Evolutionary conservation across 345 rosid genomes (phyloP), one percentile per base, ranked within the genome.

Genomic region (Citrus maxima): DNA sequence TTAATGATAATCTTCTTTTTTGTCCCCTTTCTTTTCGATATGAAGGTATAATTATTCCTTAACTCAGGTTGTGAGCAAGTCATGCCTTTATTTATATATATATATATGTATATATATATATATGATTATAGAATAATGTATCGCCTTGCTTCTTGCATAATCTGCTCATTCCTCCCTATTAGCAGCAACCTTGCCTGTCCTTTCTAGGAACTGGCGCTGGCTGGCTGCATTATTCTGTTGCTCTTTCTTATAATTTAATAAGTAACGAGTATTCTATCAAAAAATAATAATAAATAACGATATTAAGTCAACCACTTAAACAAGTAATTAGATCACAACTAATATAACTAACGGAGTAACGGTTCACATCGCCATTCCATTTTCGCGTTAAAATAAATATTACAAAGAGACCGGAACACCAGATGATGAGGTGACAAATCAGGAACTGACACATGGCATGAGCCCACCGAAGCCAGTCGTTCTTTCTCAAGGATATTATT

Each of bases 101-200:
- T 18, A 5, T 38, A 40, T 10, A 46, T 30, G 1, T 30, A 18
- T 18, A 5, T 30, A 18, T 18, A 4, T 1, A 13, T 4, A 7
- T 64, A 54, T 18, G 25, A 65, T 40, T 81, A 28, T 16, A 34
- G 72, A 75, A 80, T 75, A 35, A 42, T 80, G 32, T 27, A 60
- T 61, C 22, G 55, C 80, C 73, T 77, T 30, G 13, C 51, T 71
- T 70, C 42, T 63, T 51, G 46, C 10, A 4, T 0, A 54, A 54
- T 54, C 58, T 54, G 58, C 19, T 54, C 19, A 18, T 54, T 54
- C 51, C 51, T 18, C 19, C 58, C 5, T 5, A 54, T 54, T 18
- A 54, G 19, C 58, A 13, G 51, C 18, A 46, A 13, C 22, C 22
- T 19, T 18, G 58, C 58, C 19, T 54, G 58, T 54, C 58, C 19